Evolutionary conservation across 345 rosid genomes (phyloP).

Genomic region (Camelina sativa): DNA sequence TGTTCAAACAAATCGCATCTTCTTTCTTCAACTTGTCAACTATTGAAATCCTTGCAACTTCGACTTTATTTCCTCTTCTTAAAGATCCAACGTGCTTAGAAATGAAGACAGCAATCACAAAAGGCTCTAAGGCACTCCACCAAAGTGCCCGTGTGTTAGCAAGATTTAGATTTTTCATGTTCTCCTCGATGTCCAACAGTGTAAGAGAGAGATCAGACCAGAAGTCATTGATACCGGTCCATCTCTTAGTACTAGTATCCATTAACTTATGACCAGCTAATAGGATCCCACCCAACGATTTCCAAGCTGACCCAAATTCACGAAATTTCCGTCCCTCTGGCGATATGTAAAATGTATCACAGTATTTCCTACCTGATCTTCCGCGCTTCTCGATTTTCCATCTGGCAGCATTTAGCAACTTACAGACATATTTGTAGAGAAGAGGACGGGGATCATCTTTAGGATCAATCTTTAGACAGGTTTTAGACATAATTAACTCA

Average conservation of each 20-base stretch:
- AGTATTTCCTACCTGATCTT: slow-evolving; percentile 59
- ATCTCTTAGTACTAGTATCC: slow-evolving; percentile 57
- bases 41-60: slow-evolving; percentile 54
- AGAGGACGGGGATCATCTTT: slow-evolving; percentile 73
- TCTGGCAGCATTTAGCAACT: slow-evolving; percentile 60
- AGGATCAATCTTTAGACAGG: slow-evolving; percentile 49
- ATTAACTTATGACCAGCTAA: slow-evolving; percentile 51
- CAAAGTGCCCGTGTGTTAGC: slow-evolving; percentile 55
- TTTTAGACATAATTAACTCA: slow-evolving; percentile 43
- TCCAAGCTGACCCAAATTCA: slow-evolving; percentile 86
- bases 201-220: slow-evolving; percentile 65
- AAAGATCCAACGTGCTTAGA: slow-evolving; percentile 73
- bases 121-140: slow-evolving; percentile 89
- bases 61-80: slow-evolving; percentile 76
- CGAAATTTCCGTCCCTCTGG: slow-evolving; percentile 69
- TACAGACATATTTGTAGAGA: slow-evolving; percentile 60
- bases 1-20: slow-evolving; percentile 29
- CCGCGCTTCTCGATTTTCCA: slow-evolving; percentile 69
- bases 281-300: slow-evolving; percentile 60
- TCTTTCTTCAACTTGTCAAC: slow-evolving; percentile 44
- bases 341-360: slow-evolving; percentile 63
- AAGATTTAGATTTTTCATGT: slow-evolving; percentile 50
- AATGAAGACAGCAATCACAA: slow-evolving; percentile 75
- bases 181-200: slow-evolving; percentile 61
- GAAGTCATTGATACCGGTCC: slow-evolving; percentile 71